Percentiles rank a stretch among this genome's conserved stretches.
phyloP scores from a whole-genome alignment of 306 rosid species.

The Vicia sativa region DNA sequence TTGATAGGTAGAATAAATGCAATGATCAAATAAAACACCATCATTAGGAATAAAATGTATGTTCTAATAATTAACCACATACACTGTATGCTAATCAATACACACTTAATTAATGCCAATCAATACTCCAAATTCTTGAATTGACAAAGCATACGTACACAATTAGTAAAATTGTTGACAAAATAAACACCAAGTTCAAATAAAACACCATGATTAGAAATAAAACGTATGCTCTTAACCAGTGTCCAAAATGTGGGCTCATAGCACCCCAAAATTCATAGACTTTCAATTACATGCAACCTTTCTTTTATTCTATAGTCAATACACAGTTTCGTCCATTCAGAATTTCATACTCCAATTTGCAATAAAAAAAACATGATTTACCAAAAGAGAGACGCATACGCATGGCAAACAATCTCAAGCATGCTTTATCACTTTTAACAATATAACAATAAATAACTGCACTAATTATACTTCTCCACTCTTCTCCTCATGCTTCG shows the following conservation, averaged over 20 bases:
- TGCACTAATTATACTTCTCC: neutral
- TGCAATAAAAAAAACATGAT: neutral
- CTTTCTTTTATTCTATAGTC: neutral
- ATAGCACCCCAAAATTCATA: neutral
- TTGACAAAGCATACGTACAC: no score
- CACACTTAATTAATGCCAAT: no score
- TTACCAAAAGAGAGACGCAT: conserved; percentile 8
- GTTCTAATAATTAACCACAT: no score
- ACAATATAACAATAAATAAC: neutral
- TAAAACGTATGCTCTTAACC: neutral
- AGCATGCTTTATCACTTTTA: conserved; percentile 15
- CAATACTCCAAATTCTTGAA: no score
- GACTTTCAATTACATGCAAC: conserved; percentile 7
- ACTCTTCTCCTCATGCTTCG: neutral
- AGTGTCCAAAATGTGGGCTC: neutral
- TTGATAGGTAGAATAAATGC: no score
- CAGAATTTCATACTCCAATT: neutral
- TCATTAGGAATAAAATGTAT: no score
- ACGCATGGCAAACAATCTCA: conserved; percentile 26
- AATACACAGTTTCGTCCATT: neutral
- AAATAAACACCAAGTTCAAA: neutral
- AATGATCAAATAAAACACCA: no score
- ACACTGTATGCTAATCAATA: no score
- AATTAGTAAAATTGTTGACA: no score
- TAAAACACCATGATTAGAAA: neutral